A percentile compares a stretch with the other conserved stretches of the same genome.
These are phyloP conservation scores for Vitis rupestris DNA, from an alignment of 164 flowering plant genomes.

Conservation along the genomic window DNA sequence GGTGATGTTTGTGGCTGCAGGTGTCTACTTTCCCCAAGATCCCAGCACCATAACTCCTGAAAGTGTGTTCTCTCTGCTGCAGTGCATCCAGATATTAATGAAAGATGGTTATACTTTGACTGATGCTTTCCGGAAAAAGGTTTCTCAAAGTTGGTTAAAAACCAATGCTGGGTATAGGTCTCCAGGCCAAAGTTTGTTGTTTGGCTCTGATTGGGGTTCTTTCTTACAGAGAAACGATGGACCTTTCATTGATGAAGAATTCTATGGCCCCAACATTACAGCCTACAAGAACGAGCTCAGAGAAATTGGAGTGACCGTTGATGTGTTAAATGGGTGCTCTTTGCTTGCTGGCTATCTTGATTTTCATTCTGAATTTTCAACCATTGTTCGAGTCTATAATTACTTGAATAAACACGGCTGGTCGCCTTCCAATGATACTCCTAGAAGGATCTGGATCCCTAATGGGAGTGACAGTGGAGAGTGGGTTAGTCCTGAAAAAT, in stretches of 20 bases:
- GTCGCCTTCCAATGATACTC: conserved; percentile 31
- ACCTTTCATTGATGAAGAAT: conserved; percentile 60
- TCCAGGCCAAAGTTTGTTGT: conserved; percentile 47
- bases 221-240: conserved; percentile 45
- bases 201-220: conserved; percentile 30
- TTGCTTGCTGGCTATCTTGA: conserved; percentile 40
- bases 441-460: conserved; percentile 55
- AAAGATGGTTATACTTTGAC: conserved; percentile 17
- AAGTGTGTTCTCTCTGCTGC: conserved; percentile 39
- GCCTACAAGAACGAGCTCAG: conserved; percentile 43
- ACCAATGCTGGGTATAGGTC: conserved; percentile 49
- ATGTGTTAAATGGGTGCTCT: conserved; percentile 29
- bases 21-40: conserved; percentile 31
- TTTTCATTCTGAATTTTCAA: conserved; percentile 28
- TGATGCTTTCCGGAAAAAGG: conserved; percentile 19
- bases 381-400: conserved; percentile 44
- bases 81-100: conserved; percentile 31
- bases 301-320: conserved; percentile 45
- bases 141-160: conserved; percentile 47
- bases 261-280: conserved; percentile 44
- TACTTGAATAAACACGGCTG: conserved; percentile 35
- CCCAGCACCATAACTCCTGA: conserved; percentile 24
- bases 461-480: conserved; percentile 34
- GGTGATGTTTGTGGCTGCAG: conserved; percentile 26
- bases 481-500: conserved; percentile 44